Base-by-base conservation (phyloP, 371 early-diverging fungal species). In the Rhizopus delemar region DNA sequence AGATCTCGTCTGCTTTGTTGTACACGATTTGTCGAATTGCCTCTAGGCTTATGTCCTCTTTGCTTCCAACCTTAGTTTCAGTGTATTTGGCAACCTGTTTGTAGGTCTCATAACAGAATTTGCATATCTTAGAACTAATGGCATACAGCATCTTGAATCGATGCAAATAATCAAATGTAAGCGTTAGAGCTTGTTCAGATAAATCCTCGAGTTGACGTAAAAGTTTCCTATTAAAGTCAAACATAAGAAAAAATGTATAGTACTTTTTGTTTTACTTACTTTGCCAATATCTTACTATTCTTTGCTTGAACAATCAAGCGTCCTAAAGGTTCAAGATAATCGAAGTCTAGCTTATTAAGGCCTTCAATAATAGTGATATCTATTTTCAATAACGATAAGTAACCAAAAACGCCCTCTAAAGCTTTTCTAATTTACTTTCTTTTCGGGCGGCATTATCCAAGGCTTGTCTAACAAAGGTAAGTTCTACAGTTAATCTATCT, bases 201-300 rank as follows among this genome's bases (percentile, higher is more conserved):
- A 90, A 65, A 51, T 91, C 91, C 31, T 81, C 83, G n/a, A 90
- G 59, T 41, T 86, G 82, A 31, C 89, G 81, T 57, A 84, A 57
- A 34, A 91, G 55, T 79, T 90, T 91, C 46, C 74, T 73, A 57
- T 9, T 13, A 12, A 28, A 48, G 2, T 45, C 15, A 35, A 11
- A 3, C 15, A 31, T 3, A 36, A n/a, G 6, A 33, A 6, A 12
- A 9, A 39, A 16, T 48, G 28, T 38, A 13, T 5, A 35, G 12
- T 2, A 32, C 16, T 11, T 36, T 38, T 13, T 6, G 22, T 38
- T 32, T 0, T 9, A 45, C 54, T 59, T 65, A 68, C 84, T 78
- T 80, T 12, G 87, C 82, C 6, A 74, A 61, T 2, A 78, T 74
- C 70, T 90, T 90, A 55, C 78, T 81, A 34, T 78, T 82, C 68